These are phyloP conservation scores for Trametes cingulata DNA, from an alignment of 768 basidiomycete species.

Conservation along the genomic window DNA sequence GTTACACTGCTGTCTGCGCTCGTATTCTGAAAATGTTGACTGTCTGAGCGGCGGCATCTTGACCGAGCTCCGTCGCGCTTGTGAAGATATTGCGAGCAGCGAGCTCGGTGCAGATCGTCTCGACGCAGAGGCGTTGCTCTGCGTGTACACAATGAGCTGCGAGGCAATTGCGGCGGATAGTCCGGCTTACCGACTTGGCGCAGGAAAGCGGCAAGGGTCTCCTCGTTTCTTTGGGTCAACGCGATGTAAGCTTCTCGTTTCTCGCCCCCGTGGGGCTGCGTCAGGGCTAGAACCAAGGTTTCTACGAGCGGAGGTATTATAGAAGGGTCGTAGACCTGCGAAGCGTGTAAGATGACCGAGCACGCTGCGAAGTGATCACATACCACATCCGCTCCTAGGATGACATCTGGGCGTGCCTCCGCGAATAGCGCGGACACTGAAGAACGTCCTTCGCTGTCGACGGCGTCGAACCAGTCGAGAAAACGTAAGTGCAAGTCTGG, in stretches of 20 bases:
- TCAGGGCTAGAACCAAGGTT: slow-evolving; percentile 42
- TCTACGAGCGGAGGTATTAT: slow-evolving; percentile 59
- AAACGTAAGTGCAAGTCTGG: slow-evolving; percentile 43
- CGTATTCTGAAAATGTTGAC: slow-evolving; percentile 10
- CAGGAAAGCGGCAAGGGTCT: slow-evolving; percentile 50
- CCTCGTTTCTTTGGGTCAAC: slow-evolving; percentile 56
- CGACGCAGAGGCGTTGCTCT: neutral
- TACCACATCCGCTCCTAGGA: slow-evolving; percentile 75
- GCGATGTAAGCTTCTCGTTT: slow-evolving; percentile 43
- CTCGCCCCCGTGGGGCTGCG: neutral
- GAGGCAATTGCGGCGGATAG: no score
- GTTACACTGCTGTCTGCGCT: no score
- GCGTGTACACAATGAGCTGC: no score
- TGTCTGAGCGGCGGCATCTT: neutral
- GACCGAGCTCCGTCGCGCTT: slow-evolving; percentile 9
- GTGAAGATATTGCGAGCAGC: slow-evolving; percentile 13
- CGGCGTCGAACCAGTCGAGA: slow-evolving; percentile 70
- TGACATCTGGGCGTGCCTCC: slow-evolving; percentile 51
- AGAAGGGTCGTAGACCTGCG: slow-evolving; percentile 67
- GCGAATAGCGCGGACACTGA: slow-evolving; percentile 37
- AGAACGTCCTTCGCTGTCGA: slow-evolving; percentile 33
- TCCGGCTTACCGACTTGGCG: slow-evolving; percentile 23
- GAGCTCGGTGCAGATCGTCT: neutral
- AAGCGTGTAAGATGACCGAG: neutral
- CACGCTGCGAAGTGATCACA: neutral